These are phyloP conservation scores for Xylariaceae sp. DNA, from an alignment of 2,329 filamentous ascomycete species.

Conservation along the genomic window DNA sequence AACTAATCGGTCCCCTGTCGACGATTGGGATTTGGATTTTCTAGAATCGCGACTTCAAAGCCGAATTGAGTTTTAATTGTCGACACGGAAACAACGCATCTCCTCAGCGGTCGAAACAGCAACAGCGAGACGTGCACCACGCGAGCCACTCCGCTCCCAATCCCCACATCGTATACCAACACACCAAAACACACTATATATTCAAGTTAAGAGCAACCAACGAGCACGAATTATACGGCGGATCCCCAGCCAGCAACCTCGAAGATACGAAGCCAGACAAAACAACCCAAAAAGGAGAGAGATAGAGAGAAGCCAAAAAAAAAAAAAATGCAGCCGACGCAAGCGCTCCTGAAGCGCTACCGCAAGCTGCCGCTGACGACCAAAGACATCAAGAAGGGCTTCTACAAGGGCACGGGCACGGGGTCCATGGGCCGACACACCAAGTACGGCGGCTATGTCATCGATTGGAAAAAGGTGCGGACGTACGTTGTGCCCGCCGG, in stretches of 20 bases:
- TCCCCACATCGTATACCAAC: neutral
- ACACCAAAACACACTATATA: neutral
- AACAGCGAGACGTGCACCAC: neutral
- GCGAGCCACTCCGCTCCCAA: too few species aligned
- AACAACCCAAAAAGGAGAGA: neutral
- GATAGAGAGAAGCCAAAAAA: conserved; percentile 10
- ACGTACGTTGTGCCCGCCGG: conserved; percentile 83
- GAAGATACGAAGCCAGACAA: neutral
- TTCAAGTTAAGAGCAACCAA: neutral
- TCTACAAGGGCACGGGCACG: conserved; percentile 94
- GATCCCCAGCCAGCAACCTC: neutral
- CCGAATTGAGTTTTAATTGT: neutral
- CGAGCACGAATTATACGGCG: neutral
- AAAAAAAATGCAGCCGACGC: conserved; percentile 69
- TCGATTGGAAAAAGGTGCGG: conserved; percentile 87
- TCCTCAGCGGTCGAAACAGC: neutral
- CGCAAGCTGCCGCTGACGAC: conserved; percentile 84
- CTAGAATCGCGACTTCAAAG: conserved; percentile 9
- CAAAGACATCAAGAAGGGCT: conserved; percentile 91
- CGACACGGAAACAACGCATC: neutral
- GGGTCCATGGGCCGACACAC: conserved; percentile 88
- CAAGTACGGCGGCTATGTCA: conserved; percentile 80
- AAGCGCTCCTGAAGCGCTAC: conserved; percentile 70
- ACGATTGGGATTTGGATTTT: conserved; percentile 16
- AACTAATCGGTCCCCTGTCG: neutral